Evolutionary conservation across 192 early-diverging fungal species (phyloP).

Genomic region (Coemansia sp.): DNA sequence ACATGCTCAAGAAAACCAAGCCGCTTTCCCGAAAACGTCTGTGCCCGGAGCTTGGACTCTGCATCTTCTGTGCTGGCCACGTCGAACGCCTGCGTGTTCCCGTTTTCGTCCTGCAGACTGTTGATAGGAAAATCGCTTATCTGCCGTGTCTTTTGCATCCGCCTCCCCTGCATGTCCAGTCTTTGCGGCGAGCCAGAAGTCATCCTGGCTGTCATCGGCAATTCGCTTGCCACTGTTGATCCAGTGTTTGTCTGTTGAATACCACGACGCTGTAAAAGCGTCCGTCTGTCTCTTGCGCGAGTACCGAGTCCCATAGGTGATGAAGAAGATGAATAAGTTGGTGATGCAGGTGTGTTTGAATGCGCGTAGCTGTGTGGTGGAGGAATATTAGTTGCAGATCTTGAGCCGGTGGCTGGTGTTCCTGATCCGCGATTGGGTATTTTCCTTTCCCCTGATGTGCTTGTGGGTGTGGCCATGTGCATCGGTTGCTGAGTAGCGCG

Average conservation of each 20-base stretch:
- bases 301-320: neutral
- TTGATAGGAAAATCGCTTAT: conserved; percentile 1
- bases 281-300: conserved; percentile 5
- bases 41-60: neutral
- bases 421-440: neutral
- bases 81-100: neutral
- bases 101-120: neutral
- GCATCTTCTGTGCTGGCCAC: neutral
- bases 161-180: too few species aligned
- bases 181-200: neutral
- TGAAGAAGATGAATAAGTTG: neutral
- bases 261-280: conserved; percentile 1
- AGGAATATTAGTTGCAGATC: neutral
- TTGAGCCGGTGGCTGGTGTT: neutral
- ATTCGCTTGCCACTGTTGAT: neutral
- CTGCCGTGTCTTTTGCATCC: neutral
- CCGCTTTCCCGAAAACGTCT: conserved; percentile 2
- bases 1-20: neutral
- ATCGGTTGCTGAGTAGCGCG: neutral
- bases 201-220: neutral
- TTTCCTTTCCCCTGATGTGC: neutral
- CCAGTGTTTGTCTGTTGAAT: neutral
- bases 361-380: neutral
- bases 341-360: conserved; percentile 1
- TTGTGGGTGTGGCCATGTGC: conserved; percentile 18